Conservation (phyloP, 202 grass and related monocot species). For the Carex arenaria region DNA sequence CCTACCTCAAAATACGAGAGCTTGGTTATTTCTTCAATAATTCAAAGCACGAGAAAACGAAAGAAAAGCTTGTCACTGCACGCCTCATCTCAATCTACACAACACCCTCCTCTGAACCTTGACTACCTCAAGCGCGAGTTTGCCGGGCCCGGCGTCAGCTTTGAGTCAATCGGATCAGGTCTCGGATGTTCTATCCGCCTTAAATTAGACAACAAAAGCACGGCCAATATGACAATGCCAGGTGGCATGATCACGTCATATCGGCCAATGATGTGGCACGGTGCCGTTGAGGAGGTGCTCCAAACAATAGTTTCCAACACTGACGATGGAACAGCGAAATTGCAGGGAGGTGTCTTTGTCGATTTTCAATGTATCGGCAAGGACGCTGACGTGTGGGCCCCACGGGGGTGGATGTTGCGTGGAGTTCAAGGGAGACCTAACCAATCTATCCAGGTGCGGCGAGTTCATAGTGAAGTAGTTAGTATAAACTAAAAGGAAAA, state of each 20-base stretch:
- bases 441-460: conserved; percentile 44
- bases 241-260: conserved; percentile 82
- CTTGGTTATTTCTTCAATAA: neutral
- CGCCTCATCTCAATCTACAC: conserved; percentile 11
- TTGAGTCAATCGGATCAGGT: conserved; percentile 54
- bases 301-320: conserved; percentile 52
- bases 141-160: conserved; percentile 60
- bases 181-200: conserved; percentile 53
- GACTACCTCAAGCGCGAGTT: conserved; percentile 83
- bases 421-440: conserved; percentile 44
- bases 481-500: neutral
- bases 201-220: conserved; percentile 56
- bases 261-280: conserved; percentile 84
- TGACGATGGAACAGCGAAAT: conserved; percentile 12
- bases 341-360: conserved; percentile 51
- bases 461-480: neutral
- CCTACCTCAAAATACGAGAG: neutral
- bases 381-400: conserved; percentile 30
- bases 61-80: neutral
- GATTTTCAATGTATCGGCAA: conserved; percentile 32
- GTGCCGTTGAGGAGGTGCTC: conserved; percentile 48
- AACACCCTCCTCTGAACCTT: conserved; percentile 29
- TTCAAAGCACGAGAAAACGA: neutral
- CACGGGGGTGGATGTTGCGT: conserved; percentile 45
- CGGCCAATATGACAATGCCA: conserved; percentile 67